Evolutionary conservation across 352 stramenopile genomes (phyloP), one percentile per base, ranked within the genome.

Genomic region (Blastocystis sp.): DNA sequence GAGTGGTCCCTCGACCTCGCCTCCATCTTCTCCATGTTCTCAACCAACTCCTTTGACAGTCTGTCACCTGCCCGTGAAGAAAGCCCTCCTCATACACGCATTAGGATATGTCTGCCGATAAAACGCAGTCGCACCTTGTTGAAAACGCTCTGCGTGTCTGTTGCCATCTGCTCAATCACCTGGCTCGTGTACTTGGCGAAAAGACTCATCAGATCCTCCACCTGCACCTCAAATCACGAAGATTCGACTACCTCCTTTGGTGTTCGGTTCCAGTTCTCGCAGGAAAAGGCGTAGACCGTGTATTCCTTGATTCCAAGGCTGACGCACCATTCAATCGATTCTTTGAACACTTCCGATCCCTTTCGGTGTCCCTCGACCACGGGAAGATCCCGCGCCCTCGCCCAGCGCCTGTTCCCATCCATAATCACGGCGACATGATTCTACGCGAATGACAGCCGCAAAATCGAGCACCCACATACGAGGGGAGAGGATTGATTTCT

Each of bases 211-310:
- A 88, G 48, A 60, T 88, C 78, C 7, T 60, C 52, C 6, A 88
- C 78, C 78, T 88, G 59, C 61, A 17, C 17, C 7, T 48, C 42
- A 64, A 19, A 43, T 45, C 1, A 3, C 24, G 4, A 60, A 62
- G 10, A 54, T 17, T 91, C 91, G 48, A 93, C 89, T 52, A 98
- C 94, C 90, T 98, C 95, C 19, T 90, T 87, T 74, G 92, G 89
- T 28, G 95, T 92, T 64, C 95, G 92, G 81, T 95, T 95, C 95
- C 95, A 98, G 89, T 98, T 98, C 91, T 98, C 94, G 19, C 95
- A 97, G 17, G 94, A 97, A 90, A 98, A 98, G 7, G 94, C 95
- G 90, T 96, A 98, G 2, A 98, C 91, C 10, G 95, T 98, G 65
- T 97, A 92, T 59, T 93, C 93, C 82, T 95, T 88, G 48, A 98